A percentile compares a stretch with the other conserved stretches of the same genome.
Conservation (phyloP, 75 land plant species). For the Ceratopteris richardii region DNA sequence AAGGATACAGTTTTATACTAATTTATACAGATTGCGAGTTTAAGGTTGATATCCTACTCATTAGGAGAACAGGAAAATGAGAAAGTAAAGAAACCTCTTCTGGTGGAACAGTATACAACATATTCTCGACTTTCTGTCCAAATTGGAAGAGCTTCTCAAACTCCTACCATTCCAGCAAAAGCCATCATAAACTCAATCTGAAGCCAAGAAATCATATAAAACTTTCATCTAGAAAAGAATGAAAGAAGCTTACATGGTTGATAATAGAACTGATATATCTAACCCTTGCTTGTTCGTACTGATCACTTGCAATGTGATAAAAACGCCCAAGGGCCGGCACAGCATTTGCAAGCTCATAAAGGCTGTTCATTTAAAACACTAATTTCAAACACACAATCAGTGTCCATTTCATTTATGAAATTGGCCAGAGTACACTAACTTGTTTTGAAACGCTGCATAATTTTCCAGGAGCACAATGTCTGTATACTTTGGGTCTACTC, state of each 20-base stretch:
- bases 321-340: slow-evolving; percentile 90
- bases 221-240: background rate
- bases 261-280: slow-evolving; percentile 84
- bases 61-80: background rate
- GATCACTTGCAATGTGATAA: slow-evolving; percentile 97
- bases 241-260: slow-evolving; percentile 54
- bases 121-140: slow-evolving; percentile 76
- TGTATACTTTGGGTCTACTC: slow-evolving; percentile 77
- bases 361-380: slow-evolving; percentile 33
- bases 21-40: no score
- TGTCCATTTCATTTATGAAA: background rate
- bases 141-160: slow-evolving; percentile 93
- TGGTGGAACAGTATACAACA: slow-evolving; percentile 73
- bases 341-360: slow-evolving; percentile 95
- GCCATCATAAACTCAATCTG: no score
- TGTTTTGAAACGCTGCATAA: slow-evolving; percentile 97
- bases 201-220: background rate
- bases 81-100: slow-evolving; percentile 62
- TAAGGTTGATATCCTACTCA: background rate
- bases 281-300: slow-evolving; percentile 94
- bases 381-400: background rate
- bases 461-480: slow-evolving; percentile 93
- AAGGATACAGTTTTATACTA: background rate
- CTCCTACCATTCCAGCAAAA: slow-evolving; percentile 57
- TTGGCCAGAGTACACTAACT: slow-evolving; percentile 27